Conservation (phyloP, 2,329 filamentous ascomycete genomes). For the Xylaria sp. region DNA sequence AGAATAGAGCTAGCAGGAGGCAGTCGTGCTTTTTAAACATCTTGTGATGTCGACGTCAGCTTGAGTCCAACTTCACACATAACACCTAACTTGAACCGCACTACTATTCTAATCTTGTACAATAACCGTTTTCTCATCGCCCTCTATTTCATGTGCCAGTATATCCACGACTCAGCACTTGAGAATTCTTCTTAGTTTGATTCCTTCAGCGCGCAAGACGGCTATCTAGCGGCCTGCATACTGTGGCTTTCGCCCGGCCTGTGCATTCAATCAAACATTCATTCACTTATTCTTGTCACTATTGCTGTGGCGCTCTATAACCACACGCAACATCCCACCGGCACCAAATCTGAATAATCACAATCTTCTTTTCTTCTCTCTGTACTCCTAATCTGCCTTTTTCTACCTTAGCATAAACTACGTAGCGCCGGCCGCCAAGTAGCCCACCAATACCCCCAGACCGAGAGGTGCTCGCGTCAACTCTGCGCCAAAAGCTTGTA, state of each 20-base stretch:
- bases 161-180: no score
- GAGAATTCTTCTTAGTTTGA: neutral
- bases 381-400: neutral
- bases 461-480: neutral
- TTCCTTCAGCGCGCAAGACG: neutral
- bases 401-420: no score
- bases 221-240: neutral
- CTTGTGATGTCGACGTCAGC: slow-evolving; percentile 37
- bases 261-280: slow-evolving; percentile 1
- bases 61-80: neutral
- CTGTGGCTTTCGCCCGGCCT: neutral
- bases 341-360: neutral
- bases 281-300: neutral
- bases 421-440: neutral
- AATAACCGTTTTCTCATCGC: neutral
- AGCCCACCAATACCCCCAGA: neutral
- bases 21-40: slow-evolving; percentile 10
- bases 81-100: slow-evolving; percentile 12
- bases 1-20: slow-evolving; percentile 17
- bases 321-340: neutral
- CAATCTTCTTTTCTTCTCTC: neutral
- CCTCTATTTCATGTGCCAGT: neutral
- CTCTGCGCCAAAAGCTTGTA: neutral
- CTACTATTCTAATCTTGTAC: slow-evolving; percentile 5
- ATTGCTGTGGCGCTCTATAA: neutral